phyloP scores from a whole-genome alignment of 139 green algal species.

The Asterochloris sp. region DNA sequence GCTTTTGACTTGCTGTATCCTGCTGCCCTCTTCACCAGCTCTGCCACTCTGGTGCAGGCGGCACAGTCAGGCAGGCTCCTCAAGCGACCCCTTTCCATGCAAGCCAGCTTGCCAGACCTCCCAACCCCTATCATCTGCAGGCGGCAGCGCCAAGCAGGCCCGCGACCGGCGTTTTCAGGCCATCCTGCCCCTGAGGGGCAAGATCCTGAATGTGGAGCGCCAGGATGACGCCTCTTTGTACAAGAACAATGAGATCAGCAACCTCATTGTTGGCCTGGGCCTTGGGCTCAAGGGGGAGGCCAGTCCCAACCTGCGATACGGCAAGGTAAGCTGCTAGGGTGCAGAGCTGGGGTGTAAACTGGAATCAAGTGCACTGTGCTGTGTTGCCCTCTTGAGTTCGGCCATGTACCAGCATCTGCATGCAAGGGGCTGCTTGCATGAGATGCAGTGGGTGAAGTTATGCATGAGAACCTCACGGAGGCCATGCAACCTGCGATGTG shows the following conservation, averaged over 20 bases:
- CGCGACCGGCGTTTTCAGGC: conserved; percentile 86
- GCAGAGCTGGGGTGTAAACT: too few species aligned
- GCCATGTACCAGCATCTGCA: too few species aligned
- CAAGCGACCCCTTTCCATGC: too few species aligned
- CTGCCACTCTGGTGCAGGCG: background rate
- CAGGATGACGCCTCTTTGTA: conserved; percentile 78
- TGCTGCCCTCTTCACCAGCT: background rate
- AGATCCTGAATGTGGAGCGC: conserved; percentile 97
- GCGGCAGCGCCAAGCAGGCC: conserved; percentile 93
- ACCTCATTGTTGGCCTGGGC: conserved; percentile 91
- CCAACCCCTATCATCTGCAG: conserved; percentile 24
- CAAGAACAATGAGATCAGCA: conserved; percentile 93
- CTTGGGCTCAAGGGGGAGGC: conserved; percentile 76
- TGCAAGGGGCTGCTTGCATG: too few species aligned
- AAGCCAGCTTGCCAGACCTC: too few species aligned
- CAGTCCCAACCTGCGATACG: conserved; percentile 39
- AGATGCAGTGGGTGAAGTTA: too few species aligned
- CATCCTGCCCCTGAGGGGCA: conserved; percentile 92
- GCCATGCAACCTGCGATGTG: too few species aligned
- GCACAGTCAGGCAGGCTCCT: background rate
- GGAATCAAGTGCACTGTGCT: too few species aligned
- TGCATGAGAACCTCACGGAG: too few species aligned
- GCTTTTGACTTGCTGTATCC: too few species aligned
- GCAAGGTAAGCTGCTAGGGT: conserved; percentile 25
- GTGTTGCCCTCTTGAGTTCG: too few species aligned